phyloP scores from a whole-genome alignment of 2,329 filamentous ascomycete species.

The Ophiostoma sp. region DNA sequence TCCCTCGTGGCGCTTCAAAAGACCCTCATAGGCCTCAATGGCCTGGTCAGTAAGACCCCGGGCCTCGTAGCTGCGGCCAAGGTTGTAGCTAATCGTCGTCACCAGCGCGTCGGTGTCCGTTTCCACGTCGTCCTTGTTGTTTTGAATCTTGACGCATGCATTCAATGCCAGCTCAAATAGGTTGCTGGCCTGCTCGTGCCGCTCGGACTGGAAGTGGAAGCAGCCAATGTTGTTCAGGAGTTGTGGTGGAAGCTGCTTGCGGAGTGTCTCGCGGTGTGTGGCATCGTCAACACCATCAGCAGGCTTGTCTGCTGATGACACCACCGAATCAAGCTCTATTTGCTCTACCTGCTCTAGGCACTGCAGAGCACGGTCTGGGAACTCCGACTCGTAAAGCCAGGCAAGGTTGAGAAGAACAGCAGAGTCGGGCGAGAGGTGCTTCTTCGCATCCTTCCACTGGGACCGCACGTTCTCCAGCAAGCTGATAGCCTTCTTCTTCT shows the following conservation, averaged over 20 bases:
- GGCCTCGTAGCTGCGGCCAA: slow-evolving; percentile 88
- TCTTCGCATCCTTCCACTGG: slow-evolving; percentile 91
- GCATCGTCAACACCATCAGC: slow-evolving; percentile 55
- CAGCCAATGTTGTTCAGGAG: slow-evolving; percentile 96
- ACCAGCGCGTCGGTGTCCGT: slow-evolving; percentile 86
- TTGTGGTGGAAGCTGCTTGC: slow-evolving; percentile 78
- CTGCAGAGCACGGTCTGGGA: slow-evolving; percentile 84
- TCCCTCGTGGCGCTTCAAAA: slow-evolving; percentile 78
- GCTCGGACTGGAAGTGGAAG: slow-evolving; percentile 86
- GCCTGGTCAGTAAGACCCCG: slow-evolving; percentile 76
- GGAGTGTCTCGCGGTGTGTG: slow-evolving; percentile 55
- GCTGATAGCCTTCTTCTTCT: slow-evolving; percentile 78
- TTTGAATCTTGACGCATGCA: slow-evolving; percentile 72
- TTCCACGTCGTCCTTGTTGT: slow-evolving; percentile 59
- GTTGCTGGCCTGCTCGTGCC: slow-evolving; percentile 70
- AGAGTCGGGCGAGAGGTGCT: slow-evolving; percentile 71
- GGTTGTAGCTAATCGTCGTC: slow-evolving; percentile 94
- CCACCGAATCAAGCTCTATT: slow-evolving; percentile 74
- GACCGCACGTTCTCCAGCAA: slow-evolving; percentile 78
- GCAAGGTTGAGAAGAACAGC: slow-evolving; percentile 88
- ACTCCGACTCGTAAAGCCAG: slow-evolving; percentile 78
- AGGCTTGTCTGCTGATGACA: slow-evolving; percentile 52
- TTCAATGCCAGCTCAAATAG: slow-evolving; percentile 89
- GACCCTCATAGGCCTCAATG: slow-evolving; percentile 77
- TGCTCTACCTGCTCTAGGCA: slow-evolving; percentile 90